phyloP scores from a whole-genome alignment of 768 basidiomycete genomes.

The Agaricus blazei region DNA sequence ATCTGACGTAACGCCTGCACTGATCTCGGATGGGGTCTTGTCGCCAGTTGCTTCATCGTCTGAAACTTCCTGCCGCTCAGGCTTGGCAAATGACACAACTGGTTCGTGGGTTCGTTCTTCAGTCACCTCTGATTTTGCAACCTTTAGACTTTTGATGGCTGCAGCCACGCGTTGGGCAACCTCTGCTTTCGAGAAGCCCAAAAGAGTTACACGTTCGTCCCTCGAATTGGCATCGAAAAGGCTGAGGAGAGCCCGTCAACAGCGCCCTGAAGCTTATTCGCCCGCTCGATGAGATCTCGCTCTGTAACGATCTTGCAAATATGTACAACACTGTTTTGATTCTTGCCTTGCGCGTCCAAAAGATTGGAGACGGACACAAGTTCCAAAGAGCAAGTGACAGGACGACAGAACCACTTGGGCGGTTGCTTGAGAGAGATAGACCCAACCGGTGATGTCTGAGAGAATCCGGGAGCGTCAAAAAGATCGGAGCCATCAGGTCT shows the following conservation, averaged over 20 bases:
- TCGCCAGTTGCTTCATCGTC: constrained; percentile 33
- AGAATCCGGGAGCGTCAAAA: constrained; percentile 63
- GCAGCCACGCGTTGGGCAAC: too few species aligned
- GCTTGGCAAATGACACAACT: too few species aligned
- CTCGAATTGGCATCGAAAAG: constrained; percentile 87
- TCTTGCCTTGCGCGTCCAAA: constrained; percentile 65
- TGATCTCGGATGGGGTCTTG: constrained; percentile 71
- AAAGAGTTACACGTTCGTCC: constrained; percentile 82
- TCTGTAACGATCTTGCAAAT: constrained; percentile 77
- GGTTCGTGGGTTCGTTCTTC: constrained; percentile 47
- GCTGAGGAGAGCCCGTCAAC: constrained; percentile 69
- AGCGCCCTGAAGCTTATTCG: constrained; percentile 58
- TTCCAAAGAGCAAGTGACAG: constrained; percentile 76
- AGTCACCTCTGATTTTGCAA: constrained; percentile 31
- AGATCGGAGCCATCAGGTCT: constrained; percentile 65
- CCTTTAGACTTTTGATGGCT: constrained; percentile 72
- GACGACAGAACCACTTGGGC: constrained; percentile 94
- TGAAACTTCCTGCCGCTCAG: constrained; percentile 46
- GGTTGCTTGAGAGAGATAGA: constrained; percentile 87
- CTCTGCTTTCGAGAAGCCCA: constrained; percentile 94
- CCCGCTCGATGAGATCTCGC: constrained; percentile 66
- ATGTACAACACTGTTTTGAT: constrained; percentile 80
- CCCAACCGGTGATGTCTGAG: constrained; percentile 40
- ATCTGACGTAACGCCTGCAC: constrained; percentile 59
- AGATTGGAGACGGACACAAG: constrained; percentile 79